Evolutionary conservation across 2,329 filamentous ascomycete species (phyloP).

Genomic region (Talaromyces albobiverticillius): DNA sequence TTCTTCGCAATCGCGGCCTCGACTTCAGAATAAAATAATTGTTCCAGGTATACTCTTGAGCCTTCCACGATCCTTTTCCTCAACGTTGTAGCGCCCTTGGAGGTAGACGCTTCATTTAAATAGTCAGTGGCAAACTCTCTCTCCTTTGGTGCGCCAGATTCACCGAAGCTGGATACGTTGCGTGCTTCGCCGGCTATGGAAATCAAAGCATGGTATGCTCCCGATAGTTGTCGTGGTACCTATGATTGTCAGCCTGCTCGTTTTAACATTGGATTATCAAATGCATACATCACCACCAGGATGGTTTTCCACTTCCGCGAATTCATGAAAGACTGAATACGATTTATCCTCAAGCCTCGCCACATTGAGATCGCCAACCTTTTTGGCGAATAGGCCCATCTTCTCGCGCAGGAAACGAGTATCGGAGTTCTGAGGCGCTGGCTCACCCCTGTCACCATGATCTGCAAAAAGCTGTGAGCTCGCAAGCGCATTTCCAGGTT

Average conservation of each 20-base stretch:
- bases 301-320: conserved; percentile 69
- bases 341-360: conserved; percentile 63
- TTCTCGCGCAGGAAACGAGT: conserved; percentile 79
- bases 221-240: conserved; percentile 70
- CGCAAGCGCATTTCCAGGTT: conserved; percentile 64
- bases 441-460: conserved; percentile 56
- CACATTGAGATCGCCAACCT: conserved; percentile 74
- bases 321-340: conserved; percentile 72
- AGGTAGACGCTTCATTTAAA: conserved; percentile 68
- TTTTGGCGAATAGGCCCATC: conserved; percentile 75
- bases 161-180: conserved; percentile 56
- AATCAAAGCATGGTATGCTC: conserved; percentile 79
- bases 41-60: conserved; percentile 76
- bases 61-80: conserved; percentile 78
- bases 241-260: conserved; percentile 28
- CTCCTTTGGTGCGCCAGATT: conserved; percentile 66
- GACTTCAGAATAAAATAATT: conserved; percentile 73
- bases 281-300: conserved; percentile 61
- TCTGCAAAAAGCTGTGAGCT: conserved; percentile 66
- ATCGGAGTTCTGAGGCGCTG: conserved; percentile 56
- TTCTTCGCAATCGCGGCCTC: conserved; percentile 76
- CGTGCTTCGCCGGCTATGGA: conserved; percentile 73
- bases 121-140: conserved; percentile 75
- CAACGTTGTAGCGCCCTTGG: conserved; percentile 61
- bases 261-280: conserved; percentile 20